Conservation (phyloP, 805 yeast species). For the Blastobotrys americana region DNA sequence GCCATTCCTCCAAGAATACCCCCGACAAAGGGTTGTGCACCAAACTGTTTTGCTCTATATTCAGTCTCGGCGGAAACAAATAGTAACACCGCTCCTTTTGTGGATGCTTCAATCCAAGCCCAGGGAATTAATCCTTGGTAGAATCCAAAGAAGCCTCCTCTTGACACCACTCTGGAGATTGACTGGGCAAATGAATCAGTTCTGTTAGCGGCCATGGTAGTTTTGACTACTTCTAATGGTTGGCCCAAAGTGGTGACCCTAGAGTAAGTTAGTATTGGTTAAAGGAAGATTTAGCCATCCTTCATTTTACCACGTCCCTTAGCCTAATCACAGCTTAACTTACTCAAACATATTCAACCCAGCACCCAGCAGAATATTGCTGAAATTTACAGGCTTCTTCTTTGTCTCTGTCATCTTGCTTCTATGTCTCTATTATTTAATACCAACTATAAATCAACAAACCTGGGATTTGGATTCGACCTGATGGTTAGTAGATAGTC, state of each 20-base stretch:
- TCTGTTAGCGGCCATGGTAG: constrained; percentile 98
- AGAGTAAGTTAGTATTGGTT: constrained; percentile 2
- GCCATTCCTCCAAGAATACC: constrained; percentile 95
- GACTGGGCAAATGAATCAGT: constrained; percentile 60
- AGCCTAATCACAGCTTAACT: constrained; percentile 17
- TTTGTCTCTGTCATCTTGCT: constrained; percentile 37
- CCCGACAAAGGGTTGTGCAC: constrained; percentile 59
- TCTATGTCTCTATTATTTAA: too few relatives aligned
- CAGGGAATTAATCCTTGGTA: constrained; percentile 98
- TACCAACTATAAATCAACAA: too few relatives aligned
- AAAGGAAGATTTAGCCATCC: neutral
- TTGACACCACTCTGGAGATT: constrained; percentile 70
- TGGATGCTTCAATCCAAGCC: constrained; percentile 99
- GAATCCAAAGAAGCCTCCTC: constrained; percentile 90
- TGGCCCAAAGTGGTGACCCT: constrained; percentile 88
- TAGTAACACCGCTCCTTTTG: constrained; percentile 92
- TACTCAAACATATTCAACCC: constrained; percentile 81
- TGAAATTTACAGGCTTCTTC: constrained; percentile 80
- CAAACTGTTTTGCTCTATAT: constrained; percentile 56
- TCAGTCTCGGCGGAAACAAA: constrained; percentile 93
- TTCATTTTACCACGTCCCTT: too few relatives aligned
- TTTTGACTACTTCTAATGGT: constrained; percentile 91
- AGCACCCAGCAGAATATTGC: constrained; percentile 89
- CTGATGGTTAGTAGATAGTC: too few relatives aligned
- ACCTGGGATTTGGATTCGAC: too few relatives aligned